These are phyloP conservation scores for Ophiostoma novo-ulmi DNA, from an alignment of 2,329 filamentous ascomycete genomes.

Conservation along the genomic window DNA sequence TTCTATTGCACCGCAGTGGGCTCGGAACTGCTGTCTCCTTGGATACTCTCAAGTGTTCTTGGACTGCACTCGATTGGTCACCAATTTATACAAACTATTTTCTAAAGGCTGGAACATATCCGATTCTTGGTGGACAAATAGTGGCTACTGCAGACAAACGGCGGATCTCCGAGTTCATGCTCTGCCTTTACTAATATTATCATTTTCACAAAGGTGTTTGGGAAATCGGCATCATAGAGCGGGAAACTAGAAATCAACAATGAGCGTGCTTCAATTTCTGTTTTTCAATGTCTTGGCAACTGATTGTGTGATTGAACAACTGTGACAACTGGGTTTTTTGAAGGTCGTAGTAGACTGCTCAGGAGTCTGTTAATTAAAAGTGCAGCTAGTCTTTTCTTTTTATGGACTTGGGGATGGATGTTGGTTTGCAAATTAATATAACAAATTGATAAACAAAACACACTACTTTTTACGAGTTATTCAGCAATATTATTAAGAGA, in stretches of 20 bases:
- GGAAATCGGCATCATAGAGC: conserved; percentile 11
- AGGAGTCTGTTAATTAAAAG: too few relatives aligned
- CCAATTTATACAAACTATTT: neutral
- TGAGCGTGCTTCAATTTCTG: neutral
- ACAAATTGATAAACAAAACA: too few relatives aligned
- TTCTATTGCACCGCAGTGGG: neutral
- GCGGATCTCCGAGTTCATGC: neutral
- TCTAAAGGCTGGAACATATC: neutral
- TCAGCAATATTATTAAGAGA: too few relatives aligned
- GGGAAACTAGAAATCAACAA: conserved; percentile 3
- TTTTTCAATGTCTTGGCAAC: neutral
- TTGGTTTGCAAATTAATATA: too few relatives aligned
- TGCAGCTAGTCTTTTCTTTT: too few relatives aligned
- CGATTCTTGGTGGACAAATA: neutral
- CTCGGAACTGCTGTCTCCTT: neutral
- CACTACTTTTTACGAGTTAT: too few relatives aligned
- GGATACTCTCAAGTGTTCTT: neutral
- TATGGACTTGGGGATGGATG: too few relatives aligned
- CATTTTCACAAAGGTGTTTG: conserved; percentile 10
- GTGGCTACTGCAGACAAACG: neutral
- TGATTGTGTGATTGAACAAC: too few relatives aligned
- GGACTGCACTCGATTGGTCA: neutral
- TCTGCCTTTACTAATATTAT: conserved; percentile 8
- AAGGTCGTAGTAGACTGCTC: too few relatives aligned
- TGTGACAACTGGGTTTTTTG: too few relatives aligned